Percentiles rank a stretch among this genome's conserved stretches.
Evolutionary conservation across 345 rosid genomes (phyloP).

Genomic region (Kandelia obovata): DNA sequence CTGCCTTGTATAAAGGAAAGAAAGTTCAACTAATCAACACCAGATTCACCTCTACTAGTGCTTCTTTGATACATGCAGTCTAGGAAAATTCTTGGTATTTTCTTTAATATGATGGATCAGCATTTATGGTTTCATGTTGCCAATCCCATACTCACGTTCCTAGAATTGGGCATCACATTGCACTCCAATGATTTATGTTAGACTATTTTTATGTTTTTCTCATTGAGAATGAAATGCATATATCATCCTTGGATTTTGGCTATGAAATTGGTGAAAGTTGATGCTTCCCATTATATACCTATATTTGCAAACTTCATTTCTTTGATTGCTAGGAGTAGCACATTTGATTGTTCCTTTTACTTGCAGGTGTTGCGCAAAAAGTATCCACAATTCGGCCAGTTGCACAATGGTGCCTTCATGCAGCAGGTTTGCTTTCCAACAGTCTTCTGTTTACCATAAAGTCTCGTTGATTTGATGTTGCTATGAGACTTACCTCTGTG

Average conservation of each 20-base stretch:
- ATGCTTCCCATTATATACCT: too few species aligned
- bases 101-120: not conserved
- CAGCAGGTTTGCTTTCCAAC: constrained; percentile 59
- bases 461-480: not conserved
- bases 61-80: not conserved
- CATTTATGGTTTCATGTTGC: not conserved
- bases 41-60: not conserved
- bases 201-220: too few species aligned
- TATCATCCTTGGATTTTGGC: too few species aligned
- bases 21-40: constrained; percentile 3
- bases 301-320: not conserved
- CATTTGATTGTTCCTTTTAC: constrained; percentile 5
- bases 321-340: constrained; percentile 1
- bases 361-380: constrained; percentile 82
- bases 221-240: too few species aligned
- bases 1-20: not conserved
- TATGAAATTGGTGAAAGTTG: too few species aligned
- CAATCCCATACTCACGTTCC: not conserved
- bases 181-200: too few species aligned
- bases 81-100: not conserved
- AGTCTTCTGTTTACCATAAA: constrained; percentile 1
- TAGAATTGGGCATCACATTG: too few species aligned
- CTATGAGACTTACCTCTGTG: constrained; percentile 13
- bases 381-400: constrained; percentile 89
- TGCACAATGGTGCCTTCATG: constrained; percentile 92